A percentile compares a stretch with the other conserved stretches of the same genome.
These are phyloP conservation scores for Sphaerosporella brunnea DNA, from an alignment of 495 filamentous ascomycete genomes.

Conservation along the genomic window DNA sequence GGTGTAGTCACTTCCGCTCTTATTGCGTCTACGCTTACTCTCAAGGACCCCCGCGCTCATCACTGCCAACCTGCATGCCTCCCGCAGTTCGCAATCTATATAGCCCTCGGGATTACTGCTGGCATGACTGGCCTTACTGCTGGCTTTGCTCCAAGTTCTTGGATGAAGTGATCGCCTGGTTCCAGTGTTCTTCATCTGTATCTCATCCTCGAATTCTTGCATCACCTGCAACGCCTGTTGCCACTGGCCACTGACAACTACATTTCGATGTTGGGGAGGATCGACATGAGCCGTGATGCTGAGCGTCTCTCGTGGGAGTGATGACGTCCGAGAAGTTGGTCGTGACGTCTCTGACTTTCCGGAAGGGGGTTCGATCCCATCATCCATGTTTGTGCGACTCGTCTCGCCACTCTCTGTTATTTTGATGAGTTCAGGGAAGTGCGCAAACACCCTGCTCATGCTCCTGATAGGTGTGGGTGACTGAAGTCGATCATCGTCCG, in stretches of 20 bases:
- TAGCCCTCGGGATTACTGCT: slow-evolving; percentile 1
- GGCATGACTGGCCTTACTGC: not conserved
- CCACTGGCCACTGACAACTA: slow-evolving; percentile 1
- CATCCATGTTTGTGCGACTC: not conserved
- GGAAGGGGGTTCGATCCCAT: not conserved
- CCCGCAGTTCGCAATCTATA: not conserved
- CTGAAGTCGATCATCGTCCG: not conserved
- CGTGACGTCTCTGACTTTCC: not conserved
- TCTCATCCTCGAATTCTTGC: slow-evolving; percentile 3
- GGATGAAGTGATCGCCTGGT: not conserved
- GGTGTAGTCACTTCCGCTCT: too few species aligned
- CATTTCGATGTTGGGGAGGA: not conserved
- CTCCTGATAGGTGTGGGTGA: not conserved
- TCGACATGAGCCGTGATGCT: not conserved
- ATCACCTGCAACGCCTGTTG: not conserved
- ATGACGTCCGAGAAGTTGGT: not conserved
- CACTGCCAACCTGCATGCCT: slow-evolving; percentile 1
- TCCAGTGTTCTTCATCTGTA: not conserved
- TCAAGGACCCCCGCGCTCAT: too few species aligned
- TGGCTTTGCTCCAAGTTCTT: slow-evolving; percentile 1
- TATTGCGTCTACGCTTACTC: too few species aligned
- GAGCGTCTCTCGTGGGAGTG: not conserved
- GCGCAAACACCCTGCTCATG: not conserved
- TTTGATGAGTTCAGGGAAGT: not conserved
- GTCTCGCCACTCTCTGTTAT: not conserved